Percentiles rank a stretch among this genome's conserved stretches.
Conservation (phyloP, 2,329 filamentous ascomycete genomes). For the Immersiporthe knoxdaviesiana region DNA sequence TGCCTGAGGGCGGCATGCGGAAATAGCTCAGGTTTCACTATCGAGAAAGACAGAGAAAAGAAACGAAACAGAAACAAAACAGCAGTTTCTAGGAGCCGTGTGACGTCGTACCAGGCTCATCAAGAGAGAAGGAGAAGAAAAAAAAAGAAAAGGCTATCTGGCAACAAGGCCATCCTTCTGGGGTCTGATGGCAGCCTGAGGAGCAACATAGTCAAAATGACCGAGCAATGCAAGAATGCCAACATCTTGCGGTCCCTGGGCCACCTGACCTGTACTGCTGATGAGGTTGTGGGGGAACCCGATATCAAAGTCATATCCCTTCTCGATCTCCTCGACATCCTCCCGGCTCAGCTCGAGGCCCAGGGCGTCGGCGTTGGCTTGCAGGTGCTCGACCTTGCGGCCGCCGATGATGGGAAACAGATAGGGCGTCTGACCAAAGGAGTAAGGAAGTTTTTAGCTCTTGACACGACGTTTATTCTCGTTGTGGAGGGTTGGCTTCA, state of each 20-base stretch:
- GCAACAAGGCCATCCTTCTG: neutral
- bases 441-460: neutral
- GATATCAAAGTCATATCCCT: conserved; percentile 61
- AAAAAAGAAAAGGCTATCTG: neutral
- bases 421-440: conserved; percentile 55
- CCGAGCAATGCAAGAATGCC: conserved; percentile 52
- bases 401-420: conserved; percentile 76
- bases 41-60: neutral
- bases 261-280: conserved; percentile 42
- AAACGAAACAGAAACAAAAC: neutral
- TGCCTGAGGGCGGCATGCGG: neutral
- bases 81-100: neutral
- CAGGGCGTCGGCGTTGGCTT: conserved; percentile 71
- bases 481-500: neutral
- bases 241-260: conserved; percentile 45
- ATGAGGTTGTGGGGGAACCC: conserved; percentile 70
- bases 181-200: conserved; percentile 32
- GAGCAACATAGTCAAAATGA: conserved; percentile 53
- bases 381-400: conserved; percentile 69
- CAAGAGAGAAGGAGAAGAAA: no score
- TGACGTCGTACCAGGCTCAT: neutral
- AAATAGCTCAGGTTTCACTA: neutral
- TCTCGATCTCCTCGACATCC: conserved; percentile 70
- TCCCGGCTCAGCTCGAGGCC: conserved; percentile 60
- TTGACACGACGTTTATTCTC: neutral